Evolutionary conservation across 2,329 filamentous ascomycete species (phyloP).

Genomic region (Trichoderma sp.): DNA sequence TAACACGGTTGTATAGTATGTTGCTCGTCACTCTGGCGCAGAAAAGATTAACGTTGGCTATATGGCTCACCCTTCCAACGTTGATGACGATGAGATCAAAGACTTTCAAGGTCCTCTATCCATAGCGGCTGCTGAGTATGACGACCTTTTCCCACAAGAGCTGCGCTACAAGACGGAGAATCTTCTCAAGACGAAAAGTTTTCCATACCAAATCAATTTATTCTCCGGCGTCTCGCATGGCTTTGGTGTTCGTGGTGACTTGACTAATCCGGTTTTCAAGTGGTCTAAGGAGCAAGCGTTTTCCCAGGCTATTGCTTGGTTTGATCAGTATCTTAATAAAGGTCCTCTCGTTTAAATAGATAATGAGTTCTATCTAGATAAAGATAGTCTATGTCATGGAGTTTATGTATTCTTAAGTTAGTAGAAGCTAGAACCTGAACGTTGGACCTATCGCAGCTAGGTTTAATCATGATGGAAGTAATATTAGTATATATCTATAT

Average conservation of each 20-base stretch:
- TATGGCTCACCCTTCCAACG: conserved; percentile 64
- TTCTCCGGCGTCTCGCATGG: conserved; percentile 72
- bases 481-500: no score
- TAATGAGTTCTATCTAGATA: no score
- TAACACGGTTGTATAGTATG: conserved; percentile 29
- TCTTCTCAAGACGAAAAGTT: conserved; percentile 53
- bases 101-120: conserved; percentile 58
- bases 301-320: conserved; percentile 68
- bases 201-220: conserved; percentile 68
- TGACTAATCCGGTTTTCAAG: conserved; percentile 51
- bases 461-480: no score
- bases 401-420: no score
- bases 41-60: conserved; percentile 59
- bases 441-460: no score
- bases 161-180: conserved; percentile 60
- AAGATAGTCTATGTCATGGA: no score
- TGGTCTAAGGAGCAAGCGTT: conserved; percentile 81
- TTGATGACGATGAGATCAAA: conserved; percentile 59
- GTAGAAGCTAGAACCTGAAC: no score
- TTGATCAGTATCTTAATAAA: not conserved
- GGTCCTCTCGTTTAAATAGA: no score
- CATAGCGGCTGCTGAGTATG: conserved; percentile 65
- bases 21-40: conserved; percentile 62
- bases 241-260: conserved; percentile 69
- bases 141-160: conserved; percentile 58